Base-by-base conservation (phyloP, 1,139 yeast genomes). In the Scheffersomyces parashehatae region DNA sequence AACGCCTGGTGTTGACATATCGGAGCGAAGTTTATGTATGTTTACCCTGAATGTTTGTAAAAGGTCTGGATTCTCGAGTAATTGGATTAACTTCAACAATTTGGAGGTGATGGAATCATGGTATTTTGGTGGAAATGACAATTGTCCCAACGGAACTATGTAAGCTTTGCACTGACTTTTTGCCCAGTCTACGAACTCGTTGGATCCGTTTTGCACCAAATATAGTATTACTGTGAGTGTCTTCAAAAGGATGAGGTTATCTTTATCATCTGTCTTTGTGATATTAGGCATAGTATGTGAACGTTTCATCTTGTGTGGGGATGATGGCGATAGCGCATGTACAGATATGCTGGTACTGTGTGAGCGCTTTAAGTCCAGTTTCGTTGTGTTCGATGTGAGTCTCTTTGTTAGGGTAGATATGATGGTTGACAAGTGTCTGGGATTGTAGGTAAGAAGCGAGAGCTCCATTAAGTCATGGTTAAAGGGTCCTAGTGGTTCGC, bases 401-500 rank as follows among this genome's bases (percentile, higher is more conserved):
- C 59, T 42, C 38, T 55, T 53, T 5, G 44, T 42, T 14, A 62
- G 41, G 3, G 48, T 48, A n/a, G 48, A 41, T 26, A 50, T 50
- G 29, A 61, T 56, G 14, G 52, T 45, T 11, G 56, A 44, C 13
- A 59, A 45, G 26, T 52, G 45, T 36, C 48, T 47, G 16, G 51
- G 43, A 33, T 58, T 50, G 47, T 54, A 60, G 0, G 75, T 60
- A 28, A 66, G 55, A 32, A 56, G 49, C 3, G 75, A 58, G 8
- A 73, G 48, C 37, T 68, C 70, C 34, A 63, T 62, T 33, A 73
- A 50, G 46, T 72, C 74, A 29, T 62, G 58, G 39, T 70, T 68
- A 30, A 67, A 65, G 0, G 77, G 77, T 1, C 77, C 77, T 48
- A 67, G 54, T 1, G 70, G 66, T 39, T 70, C 73, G 36, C 55